Percentiles rank a stretch among this genome's conserved stretches.
These are phyloP conservation scores for Rubroshorea leprosula DNA, from an alignment of 345 rosid genomes.

Conservation along the genomic window DNA sequence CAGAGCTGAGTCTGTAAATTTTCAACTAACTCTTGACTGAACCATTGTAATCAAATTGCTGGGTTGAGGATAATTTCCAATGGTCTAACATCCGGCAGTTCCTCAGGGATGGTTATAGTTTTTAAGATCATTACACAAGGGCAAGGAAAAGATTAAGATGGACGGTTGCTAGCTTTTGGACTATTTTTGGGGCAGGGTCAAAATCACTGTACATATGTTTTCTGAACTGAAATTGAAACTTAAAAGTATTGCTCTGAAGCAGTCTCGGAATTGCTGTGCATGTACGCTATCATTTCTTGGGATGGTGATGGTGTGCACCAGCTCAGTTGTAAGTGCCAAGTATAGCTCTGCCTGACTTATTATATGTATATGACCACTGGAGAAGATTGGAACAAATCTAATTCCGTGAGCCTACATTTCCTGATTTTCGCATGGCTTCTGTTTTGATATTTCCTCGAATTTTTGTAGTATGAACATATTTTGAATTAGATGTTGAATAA, in stretches of 20 bases:
- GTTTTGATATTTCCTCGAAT: background rate
- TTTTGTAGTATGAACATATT: too few species aligned
- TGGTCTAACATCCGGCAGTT: constrained; percentile 14
- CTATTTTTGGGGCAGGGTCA: constrained; percentile 18
- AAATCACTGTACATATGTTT: constrained; percentile 35
- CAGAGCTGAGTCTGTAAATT: constrained; percentile 21
- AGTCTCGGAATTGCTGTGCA: constrained; percentile 19
- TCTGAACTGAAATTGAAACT: constrained; percentile 20
- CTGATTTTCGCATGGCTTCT: background rate
- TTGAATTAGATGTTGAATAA: too few species aligned
- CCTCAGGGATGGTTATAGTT: constrained; percentile 6
- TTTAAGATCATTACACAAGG: constrained; percentile 18
- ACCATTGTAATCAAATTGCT: constrained; percentile 6
- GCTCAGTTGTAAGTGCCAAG: constrained; percentile 20
- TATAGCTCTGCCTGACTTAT: constrained; percentile 22
- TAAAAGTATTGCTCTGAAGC: constrained; percentile 16
- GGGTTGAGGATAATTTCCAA: constrained; percentile 8
- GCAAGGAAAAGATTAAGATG: constrained; percentile 13
- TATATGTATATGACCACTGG: constrained; percentile 26
- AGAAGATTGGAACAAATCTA: constrained; percentile 17
- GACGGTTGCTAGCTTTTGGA: constrained; percentile 12
- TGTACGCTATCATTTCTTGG: constrained; percentile 10
- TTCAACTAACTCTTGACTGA: constrained; percentile 16
- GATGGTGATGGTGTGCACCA: constrained; percentile 4
- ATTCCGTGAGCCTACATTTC: constrained; percentile 10